Base-by-base conservation (phyloP, 1,284 basidiomycete species). In the Anthracocystis setariae region DNA sequence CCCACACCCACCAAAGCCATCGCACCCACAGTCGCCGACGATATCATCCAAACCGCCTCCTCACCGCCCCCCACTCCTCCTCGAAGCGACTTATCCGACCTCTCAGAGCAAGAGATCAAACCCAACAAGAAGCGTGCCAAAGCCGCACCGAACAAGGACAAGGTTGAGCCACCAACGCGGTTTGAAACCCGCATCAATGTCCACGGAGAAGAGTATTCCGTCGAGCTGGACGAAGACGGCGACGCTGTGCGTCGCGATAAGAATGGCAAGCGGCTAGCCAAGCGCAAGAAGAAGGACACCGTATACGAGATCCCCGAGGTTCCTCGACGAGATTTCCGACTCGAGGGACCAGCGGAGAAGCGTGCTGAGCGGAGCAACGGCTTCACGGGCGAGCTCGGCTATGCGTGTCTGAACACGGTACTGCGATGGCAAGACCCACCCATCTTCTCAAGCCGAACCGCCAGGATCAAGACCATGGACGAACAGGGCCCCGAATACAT, bases 361-460 rank as follows among this genome's bases (percentile, higher is more conserved):
- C 48, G 63, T 4, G 55, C 62, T 25, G 74, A 74, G 42, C 64
- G 47, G 18, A 37, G 37, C 23, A 43, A 68, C n/a, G 73, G 76
- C 23, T 78, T 73, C 55, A 51, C 32, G n/a, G 39, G 62, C 37
- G 40, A 65, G 21, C 45, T 60, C 85, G 88, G 88, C 10, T 90
- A 93, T 78, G 92, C 92, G 0, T 94, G 92, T 78, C 83, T 94
- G 45, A 94, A 94, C 78, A 93, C 92, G 0, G 85, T 94, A 23
- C 84, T 94, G 5, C 87, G 92, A 46, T 89, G 87, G 60, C 86
- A 86, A 69, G 90, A 89, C 60, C 90, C 91, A 8, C 85, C 87
- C 12, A 84, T 91, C 21, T 94, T 93, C 75, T 92, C 90, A 76
- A 90, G 88, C 2, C 85, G 91, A 62, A 92, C 88, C 87, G 89